Evolutionary conservation across 257 asterid genomes (phyloP), one percentile per base, ranked within the genome.

Genomic region (Lavandula angustifolia): DNA sequence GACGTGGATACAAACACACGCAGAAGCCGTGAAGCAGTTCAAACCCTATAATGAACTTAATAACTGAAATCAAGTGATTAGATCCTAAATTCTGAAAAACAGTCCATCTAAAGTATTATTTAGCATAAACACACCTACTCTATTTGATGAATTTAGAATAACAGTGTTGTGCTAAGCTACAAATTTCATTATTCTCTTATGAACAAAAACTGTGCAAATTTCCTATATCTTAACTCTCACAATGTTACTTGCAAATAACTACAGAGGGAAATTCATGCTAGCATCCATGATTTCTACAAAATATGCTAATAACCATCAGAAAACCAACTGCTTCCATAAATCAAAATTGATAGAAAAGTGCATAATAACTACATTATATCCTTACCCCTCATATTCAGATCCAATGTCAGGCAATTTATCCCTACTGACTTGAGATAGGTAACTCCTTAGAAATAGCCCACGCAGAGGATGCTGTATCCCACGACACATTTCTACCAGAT

Each of bases 401-500:
- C 98, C 99, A 73, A 90, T 80, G 65, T 94, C 99, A 22, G 99
- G 99, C 69, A 94, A 80, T 67, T 91, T 94, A 76, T 94, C 99
- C 76, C 77, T 86, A 69, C 99, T 94, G 73, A 94, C 98, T 94
- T 94, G 99, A 67, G 99, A 84, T 61, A 94, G 95, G 70, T 94
- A 94, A 79, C 99, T 94, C 82, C 99, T 85, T 18, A 94, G 75
- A 69, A 94, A 94, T 48, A 94, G 95, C 32, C 99, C 99, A 63
- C 99, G 99, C 16, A 94, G 71, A 48, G 99, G 99, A 79, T 94
- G 95, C 62, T 94, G 98, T 57, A 94, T 78, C 44, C 95, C 95
- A 12, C 96, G 99, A 60, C 99, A 86, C 99, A 94, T 94, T 85
- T 94, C 99, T 37, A 90, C 97, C 63, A 94, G 95, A 78, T 94